These are phyloP conservation scores for Yamadazyma mexicana DNA, from an alignment of 1,139 yeast genomes.

Conservation along the genomic window DNA sequence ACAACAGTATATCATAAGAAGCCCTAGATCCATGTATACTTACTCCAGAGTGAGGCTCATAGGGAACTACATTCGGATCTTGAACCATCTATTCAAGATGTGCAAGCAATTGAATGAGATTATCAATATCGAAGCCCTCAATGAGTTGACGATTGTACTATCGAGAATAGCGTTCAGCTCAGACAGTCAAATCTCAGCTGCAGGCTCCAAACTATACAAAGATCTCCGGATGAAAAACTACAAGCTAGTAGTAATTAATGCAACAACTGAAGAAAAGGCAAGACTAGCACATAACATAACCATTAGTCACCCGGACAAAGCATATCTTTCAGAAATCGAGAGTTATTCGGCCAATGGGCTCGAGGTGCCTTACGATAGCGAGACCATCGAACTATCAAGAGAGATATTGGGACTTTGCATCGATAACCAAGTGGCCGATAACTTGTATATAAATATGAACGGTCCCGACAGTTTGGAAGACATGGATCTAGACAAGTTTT, in stretches of 20 bases:
- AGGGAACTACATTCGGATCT: slow-evolving; percentile 31
- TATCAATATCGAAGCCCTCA: slow-evolving; percentile 43
- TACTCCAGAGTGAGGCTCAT: slow-evolving; percentile 45
- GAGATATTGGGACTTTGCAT: slow-evolving; percentile 68
- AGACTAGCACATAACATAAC: slow-evolving; percentile 38
- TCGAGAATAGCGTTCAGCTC: slow-evolving; percentile 60
- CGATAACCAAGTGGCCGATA: slow-evolving; percentile 80
- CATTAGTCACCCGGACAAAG: slow-evolving; percentile 9
- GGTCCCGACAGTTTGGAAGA: slow-evolving; percentile 19
- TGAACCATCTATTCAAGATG: slow-evolving; percentile 35
- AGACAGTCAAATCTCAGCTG: slow-evolving; percentile 32
- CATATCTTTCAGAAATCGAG: slow-evolving; percentile 32
- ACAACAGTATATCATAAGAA: slow-evolving; percentile 46
- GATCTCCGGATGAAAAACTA: slow-evolving; percentile 27
- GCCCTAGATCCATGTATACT: slow-evolving; percentile 48
- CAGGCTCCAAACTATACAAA: slow-evolving; percentile 34
- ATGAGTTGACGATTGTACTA: slow-evolving; percentile 51
- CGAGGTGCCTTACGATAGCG: slow-evolving; percentile 62
- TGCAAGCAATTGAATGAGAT: slow-evolving; percentile 30
- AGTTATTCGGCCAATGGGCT: slow-evolving; percentile 54
- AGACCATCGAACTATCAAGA: slow-evolving; percentile 67
- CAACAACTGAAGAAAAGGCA: slow-evolving; percentile 42
- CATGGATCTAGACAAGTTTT: slow-evolving; percentile 20
- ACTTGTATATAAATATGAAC: slow-evolving; percentile 66
- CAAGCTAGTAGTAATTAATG: slow-evolving; percentile 35